These are phyloP conservation scores for Diaporthe nobilis DNA, from an alignment of 2,329 filamentous ascomycete genomes.

Conservation along the genomic window DNA sequence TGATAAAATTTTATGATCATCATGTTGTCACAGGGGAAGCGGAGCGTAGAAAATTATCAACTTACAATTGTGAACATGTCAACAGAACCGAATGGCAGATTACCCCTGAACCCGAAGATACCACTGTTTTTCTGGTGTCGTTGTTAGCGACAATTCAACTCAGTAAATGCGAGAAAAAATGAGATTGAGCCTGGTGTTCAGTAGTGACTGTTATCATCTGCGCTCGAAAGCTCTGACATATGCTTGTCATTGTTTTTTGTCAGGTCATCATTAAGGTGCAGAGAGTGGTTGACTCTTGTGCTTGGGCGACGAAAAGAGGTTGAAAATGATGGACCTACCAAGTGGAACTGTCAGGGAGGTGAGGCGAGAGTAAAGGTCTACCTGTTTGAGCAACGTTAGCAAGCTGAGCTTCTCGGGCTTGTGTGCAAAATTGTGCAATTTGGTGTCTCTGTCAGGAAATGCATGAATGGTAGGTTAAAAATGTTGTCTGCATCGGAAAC, in stretches of 20 bases:
- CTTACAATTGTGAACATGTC: neutral
- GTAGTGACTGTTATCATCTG: slow-evolving; percentile 64
- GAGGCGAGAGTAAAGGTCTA: neutral
- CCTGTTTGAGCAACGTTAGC: slow-evolving; percentile 37
- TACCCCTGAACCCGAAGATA: too few relatives aligned
- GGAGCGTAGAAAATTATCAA: neutral
- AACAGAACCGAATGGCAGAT: neutral
- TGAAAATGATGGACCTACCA: slow-evolving; percentile 35
- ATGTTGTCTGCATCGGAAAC: slow-evolving; percentile 79
- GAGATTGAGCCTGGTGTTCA: slow-evolving; percentile 49
- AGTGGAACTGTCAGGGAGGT: neutral
- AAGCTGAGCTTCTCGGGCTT: neutral
- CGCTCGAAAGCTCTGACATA: slow-evolving; percentile 87
- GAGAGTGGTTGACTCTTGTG: slow-evolving; percentile 11
- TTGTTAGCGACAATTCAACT: slow-evolving; percentile 49
- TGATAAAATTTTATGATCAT: slow-evolving; percentile 81
- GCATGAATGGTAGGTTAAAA: slow-evolving; percentile 82
- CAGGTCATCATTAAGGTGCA: slow-evolving; percentile 79
- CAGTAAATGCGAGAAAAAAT: slow-evolving; percentile 8
- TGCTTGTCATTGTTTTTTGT: slow-evolving; percentile 92
- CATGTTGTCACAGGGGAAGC: slow-evolving; percentile 60
- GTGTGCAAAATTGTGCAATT: slow-evolving; percentile 47
- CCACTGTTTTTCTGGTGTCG: slow-evolving; percentile 35
- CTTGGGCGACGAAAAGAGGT: neutral
- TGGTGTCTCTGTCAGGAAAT: slow-evolving; percentile 49